Evolutionary conservation across 2,329 filamentous ascomycete genomes (phyloP), one percentile per base, ranked within the genome.

Genomic region (Sporothrix pseudoabietina): DNA sequence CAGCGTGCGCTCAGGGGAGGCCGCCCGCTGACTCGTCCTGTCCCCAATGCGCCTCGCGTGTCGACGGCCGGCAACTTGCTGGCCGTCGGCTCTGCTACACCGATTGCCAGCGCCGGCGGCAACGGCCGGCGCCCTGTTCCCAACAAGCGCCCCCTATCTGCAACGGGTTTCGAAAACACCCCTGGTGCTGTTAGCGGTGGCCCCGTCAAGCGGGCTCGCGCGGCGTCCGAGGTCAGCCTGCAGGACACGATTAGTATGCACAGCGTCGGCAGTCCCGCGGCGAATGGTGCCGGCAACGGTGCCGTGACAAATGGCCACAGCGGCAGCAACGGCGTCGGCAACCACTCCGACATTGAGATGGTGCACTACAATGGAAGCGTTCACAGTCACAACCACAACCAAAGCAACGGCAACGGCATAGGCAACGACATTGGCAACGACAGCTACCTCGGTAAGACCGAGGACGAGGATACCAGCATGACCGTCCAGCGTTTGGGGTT

Each of bases 401-500:
- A 3, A 30, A 32, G 26, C 54, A 8, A n/a, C 16, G 39, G 61
- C 14, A 5, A 10, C 39, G n/a, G 39, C 61, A n/a, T 16, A n/a
- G 12, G 22, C 10, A 9, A 44, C 39, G n/a, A n/a, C 61, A 22
- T 5, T 8, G 32, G 26, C 9, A 7, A 73, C 16, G 74, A 75
- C 32, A 75, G 26, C 71, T 26, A 76, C 74, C 66, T 74, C 69
- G 41, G 9, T 26, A 77, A 77, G 35, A 66, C 65, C 19, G 76
- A 73, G 1, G 72, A 73, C 72, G 16, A 75, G n/a, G 73, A 77
- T 52, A 71, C 72, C 26, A 65, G 76, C 19, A 68, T 73, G 26
- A 77, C 77, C 1, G 76, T 83, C 10, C 81, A 82, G 75, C 83
- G 84, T 2, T 79, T 84, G n/a, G 84, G 84, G 22, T 82, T 81